Percentiles rank a stretch among this genome's conserved stretches.
Evolutionary conservation across 306 rosid genomes (phyloP).

Genomic region (Lathyrus sativus): DNA sequence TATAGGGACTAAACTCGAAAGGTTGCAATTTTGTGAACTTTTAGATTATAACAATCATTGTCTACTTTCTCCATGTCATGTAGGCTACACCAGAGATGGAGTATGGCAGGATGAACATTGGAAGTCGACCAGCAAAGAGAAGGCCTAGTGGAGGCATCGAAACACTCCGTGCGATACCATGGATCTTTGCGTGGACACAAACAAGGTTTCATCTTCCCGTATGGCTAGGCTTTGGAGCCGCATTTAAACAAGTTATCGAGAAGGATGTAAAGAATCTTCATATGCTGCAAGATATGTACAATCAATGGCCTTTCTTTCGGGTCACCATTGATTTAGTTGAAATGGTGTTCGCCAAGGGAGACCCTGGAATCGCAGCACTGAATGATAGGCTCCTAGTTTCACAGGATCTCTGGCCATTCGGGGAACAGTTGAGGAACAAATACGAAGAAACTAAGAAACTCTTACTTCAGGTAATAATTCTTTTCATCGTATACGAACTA

Average conservation of each 20-base stretch:
- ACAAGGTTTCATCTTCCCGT: conserved; percentile 99
- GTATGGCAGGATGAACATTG: conserved; percentile 97
- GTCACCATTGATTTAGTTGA: conserved; percentile 95
- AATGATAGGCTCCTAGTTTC: conserved; percentile 90
- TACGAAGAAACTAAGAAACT: conserved; percentile 81
- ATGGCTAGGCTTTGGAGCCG: conserved; percentile 92
- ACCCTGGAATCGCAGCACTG: conserved; percentile 79
- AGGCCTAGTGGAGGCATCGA: conserved; percentile 98
- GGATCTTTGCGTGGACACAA: conserved; percentile 99
- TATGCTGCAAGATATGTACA: conserved; percentile 88
- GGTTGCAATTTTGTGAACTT: neutral
- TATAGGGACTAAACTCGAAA: neutral
- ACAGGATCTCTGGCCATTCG: conserved; percentile 78
- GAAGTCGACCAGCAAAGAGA: conserved; percentile 93
- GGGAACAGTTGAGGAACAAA: conserved; percentile 65
- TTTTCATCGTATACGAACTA: conserved; percentile 7
- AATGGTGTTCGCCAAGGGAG: conserved; percentile 99
- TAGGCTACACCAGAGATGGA: conserved; percentile 98
- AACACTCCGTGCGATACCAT: conserved; percentile 97
- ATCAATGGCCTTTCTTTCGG: conserved; percentile 92
- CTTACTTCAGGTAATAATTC: conserved; percentile 67
- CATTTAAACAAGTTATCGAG: conserved; percentile 61
- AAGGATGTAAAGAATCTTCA: conserved; percentile 78
- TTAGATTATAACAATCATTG: conserved; percentile 2
- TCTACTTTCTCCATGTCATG: conserved; percentile 26